phyloP scores from a whole-genome alignment of 2,329 filamentous ascomycete genomes.

The Diaporthe sp. region DNA sequence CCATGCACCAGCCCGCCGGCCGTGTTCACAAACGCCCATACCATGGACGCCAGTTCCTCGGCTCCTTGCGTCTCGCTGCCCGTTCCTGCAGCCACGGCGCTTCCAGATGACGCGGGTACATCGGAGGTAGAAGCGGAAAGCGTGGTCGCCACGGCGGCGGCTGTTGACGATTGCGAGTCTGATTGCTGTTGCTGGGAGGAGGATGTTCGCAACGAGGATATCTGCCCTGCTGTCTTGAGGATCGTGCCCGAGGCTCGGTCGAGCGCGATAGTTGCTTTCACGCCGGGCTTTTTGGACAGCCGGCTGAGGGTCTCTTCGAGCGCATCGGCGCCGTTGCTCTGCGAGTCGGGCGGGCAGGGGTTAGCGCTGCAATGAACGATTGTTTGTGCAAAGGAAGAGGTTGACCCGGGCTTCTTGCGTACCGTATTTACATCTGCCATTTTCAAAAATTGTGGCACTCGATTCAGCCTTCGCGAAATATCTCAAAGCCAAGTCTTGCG shows the following conservation, averaged over 20 bases:
- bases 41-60: conserved; percentile 81
- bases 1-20: conserved; percentile 80
- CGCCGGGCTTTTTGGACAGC: conserved; percentile 82
- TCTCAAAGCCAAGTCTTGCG: background rate
- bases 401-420: background rate
- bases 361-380: conserved; percentile 45
- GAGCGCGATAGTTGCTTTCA: conserved; percentile 83
- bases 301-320: conserved; percentile 77
- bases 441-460: background rate
- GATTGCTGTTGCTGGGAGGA: conserved; percentile 45
- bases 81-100: conserved; percentile 55
- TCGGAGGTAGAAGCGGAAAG: conserved; percentile 31
- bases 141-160: conserved; percentile 49
- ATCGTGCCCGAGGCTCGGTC: conserved; percentile 81
- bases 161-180: conserved; percentile 36
- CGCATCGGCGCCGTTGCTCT: conserved; percentile 68
- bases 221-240: conserved; percentile 80
- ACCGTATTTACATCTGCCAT: conserved; percentile 45
- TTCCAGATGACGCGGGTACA: conserved; percentile 47
- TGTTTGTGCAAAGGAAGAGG: background rate
- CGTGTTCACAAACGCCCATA: conserved; percentile 81
- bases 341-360: conserved; percentile 39
- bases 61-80: conserved; percentile 70
- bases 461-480: background rate
- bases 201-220: conserved; percentile 69